Conservation (phyloP, 257 asterid species). For the Solanum bulbocastanum region DNA sequence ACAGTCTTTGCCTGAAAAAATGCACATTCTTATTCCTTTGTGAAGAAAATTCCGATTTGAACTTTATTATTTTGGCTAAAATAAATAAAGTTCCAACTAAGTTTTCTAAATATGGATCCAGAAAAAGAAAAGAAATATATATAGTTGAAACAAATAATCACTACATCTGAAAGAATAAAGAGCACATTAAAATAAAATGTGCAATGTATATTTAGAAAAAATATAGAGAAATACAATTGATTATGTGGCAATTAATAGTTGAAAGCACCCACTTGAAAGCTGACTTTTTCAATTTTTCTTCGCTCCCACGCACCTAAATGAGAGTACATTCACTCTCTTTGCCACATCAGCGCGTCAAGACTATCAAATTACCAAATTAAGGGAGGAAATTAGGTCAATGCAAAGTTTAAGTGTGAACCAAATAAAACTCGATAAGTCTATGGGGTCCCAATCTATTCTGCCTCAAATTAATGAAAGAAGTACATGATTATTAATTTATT, state of each 20-base stretch:
- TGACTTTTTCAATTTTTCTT: not conserved
- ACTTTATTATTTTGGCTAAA: not conserved
- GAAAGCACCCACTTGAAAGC: not conserved
- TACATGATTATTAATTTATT: not conserved
- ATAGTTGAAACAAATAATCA: not conserved
- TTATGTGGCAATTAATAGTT: not conserved
- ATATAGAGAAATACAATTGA: not conserved
- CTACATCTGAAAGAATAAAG: not conserved
- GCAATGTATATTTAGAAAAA: not conserved
- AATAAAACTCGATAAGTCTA: not conserved
- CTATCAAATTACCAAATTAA: not conserved
- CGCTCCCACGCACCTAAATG: not conserved
- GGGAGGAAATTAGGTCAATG: not conserved
- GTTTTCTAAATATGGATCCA: not conserved
- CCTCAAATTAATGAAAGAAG: not conserved
- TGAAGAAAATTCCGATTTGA: no score
- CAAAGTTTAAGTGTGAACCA: not conserved
- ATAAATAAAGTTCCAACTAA: not conserved
- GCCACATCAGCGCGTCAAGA: not conserved
- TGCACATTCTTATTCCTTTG: no score
- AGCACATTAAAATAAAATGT: no score
- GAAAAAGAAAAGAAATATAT: no score
- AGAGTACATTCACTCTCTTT: not conserved
- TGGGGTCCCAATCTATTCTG: not conserved
- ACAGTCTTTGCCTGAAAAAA: no score